These are phyloP conservation scores for Heritiera littoralis DNA, from an alignment of 345 rosid species.

Conservation along the genomic window DNA sequence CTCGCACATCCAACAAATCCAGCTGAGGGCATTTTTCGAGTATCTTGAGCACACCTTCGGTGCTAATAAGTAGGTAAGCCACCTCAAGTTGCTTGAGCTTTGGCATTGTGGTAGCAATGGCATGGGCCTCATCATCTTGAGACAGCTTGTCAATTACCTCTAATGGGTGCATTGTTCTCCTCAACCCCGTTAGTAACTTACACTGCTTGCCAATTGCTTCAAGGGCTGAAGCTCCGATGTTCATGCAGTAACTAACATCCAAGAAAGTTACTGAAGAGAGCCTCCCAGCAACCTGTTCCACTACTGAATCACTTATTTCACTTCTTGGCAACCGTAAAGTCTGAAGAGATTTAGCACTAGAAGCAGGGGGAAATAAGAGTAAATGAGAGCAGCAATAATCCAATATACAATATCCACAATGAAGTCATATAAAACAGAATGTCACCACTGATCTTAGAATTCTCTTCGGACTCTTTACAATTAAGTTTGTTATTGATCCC, in stretches of 20 bases:
- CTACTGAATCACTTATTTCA: conserved; percentile 31
- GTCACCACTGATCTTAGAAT: neutral
- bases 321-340: conserved; percentile 32
- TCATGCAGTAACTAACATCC: conserved; percentile 35
- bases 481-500: neutral
- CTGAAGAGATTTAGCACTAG: conserved; percentile 32
- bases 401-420: conserved; percentile 13
- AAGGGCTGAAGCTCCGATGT: conserved; percentile 28
- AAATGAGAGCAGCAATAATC: neutral
- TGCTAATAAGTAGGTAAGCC: conserved; percentile 31
- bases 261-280: conserved; percentile 29
- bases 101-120: conserved; percentile 40
- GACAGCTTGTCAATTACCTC: conserved; percentile 24
- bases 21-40: conserved; percentile 28
- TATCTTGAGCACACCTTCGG: conserved; percentile 30
- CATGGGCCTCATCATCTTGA: conserved; percentile 37
- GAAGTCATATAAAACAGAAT: neutral
- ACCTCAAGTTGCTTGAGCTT: conserved; percentile 39
- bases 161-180: conserved; percentile 34
- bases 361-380: conserved; percentile 21
- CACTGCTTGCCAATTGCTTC: conserved; percentile 36
- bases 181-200: conserved; percentile 26
- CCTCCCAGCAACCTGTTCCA: conserved; percentile 31
- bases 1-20: conserved; percentile 30
- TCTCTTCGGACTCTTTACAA: neutral